Base-by-base conservation (phyloP, 306 rosid genomes). In the Luffa aegyptiaca region DNA sequence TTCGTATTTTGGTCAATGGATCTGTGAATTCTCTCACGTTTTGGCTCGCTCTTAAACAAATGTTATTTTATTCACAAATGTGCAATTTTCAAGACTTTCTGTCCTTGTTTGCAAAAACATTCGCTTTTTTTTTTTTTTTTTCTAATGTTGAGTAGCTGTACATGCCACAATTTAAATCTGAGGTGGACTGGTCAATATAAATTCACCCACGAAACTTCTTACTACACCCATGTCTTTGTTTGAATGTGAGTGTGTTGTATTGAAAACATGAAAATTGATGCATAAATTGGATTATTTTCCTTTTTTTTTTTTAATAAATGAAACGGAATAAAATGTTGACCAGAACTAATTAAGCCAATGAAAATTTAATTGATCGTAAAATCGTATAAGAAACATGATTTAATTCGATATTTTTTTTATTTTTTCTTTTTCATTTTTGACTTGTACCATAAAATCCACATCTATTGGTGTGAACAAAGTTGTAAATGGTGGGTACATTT, bases 1-100 rank as follows among this genome's bases (percentile, higher is more conserved):
- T 68, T 68, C 75, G 71, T 13, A 14, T 64, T 55, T 64, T 64
- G 75, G 75, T 68, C 75, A 68, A 68, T 42, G 75, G 36, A 68
- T 68, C 17, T 5, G 36, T n/a, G 75, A 68, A 68, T 68, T 68
- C 52, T n/a, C 0, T 68, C 75, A 68, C 75, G 75, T 68, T 68
- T 68, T 42, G 36, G 17, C 53, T 68, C 17, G 41, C 41, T 68
- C 11, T 37, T 64, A 7, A 64, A 17, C 20, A 36, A 68, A n/a
- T 68, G 0, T 42, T 4, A 18, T 41, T 68, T 68, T 18, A 68
- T 68, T 39, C 10, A 18, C 1, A 65, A 37, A 6, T 16, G 0
- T 35, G 44, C 69, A 31, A 62, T 62, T 31, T 62, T 5, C 5
- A 62, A 11, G 14, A 63, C 12, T 10, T 66, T 20, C 4, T 12